Conservation (phyloP, 345 rosid species). For the Eucalyptus marginata region DNA sequence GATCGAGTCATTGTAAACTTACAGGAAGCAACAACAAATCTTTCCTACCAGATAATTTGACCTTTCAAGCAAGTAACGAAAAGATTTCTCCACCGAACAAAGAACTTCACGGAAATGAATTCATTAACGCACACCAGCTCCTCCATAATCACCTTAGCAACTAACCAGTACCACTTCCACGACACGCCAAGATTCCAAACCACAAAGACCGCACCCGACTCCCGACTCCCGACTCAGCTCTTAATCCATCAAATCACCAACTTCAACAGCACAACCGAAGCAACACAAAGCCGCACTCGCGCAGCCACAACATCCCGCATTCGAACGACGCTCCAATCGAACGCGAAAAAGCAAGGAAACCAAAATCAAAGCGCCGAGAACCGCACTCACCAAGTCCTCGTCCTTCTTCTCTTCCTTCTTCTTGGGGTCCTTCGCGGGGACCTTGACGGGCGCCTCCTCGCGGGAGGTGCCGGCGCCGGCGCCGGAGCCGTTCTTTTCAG, state of each 20-base stretch:
- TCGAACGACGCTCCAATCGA: background rate
- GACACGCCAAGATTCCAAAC: background rate
- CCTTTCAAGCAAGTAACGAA: background rate
- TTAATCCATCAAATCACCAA: background rate
- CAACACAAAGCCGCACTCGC: background rate
- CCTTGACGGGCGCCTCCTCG: slow-evolving; percentile 46
- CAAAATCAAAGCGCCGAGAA: background rate
- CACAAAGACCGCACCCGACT: background rate
- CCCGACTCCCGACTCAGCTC: background rate
- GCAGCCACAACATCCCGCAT: background rate
- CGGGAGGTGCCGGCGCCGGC: slow-evolving; percentile 21
- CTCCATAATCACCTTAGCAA: background rate
- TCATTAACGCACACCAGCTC: background rate
- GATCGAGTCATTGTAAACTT: background rate
- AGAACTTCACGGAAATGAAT: background rate
- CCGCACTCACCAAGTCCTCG: slow-evolving; percentile 63
- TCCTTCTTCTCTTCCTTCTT: slow-evolving; percentile 91
- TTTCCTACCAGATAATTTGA: background rate
- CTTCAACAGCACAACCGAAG: background rate
- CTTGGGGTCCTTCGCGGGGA: slow-evolving; percentile 73
- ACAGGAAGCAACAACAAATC: background rate
- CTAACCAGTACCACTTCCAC: background rate
- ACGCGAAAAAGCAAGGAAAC: background rate
- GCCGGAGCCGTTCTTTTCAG: slow-evolving; percentile 44
- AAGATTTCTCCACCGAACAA: background rate